Conservation (phyloP, 1,284 basidiomycete genomes). For the Cryptococcus sp. region DNA sequence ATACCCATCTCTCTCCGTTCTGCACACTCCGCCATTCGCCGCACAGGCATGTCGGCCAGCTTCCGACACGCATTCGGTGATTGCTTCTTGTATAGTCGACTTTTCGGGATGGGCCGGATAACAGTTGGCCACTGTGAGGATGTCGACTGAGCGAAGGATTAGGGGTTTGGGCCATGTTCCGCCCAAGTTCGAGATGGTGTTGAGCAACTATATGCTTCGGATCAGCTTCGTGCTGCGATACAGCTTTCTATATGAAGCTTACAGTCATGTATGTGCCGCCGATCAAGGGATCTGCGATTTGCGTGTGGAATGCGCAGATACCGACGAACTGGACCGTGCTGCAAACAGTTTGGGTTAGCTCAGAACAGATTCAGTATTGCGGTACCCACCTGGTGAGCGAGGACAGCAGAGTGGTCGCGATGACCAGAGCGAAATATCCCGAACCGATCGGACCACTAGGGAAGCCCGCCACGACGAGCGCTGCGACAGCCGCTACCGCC, state of each 20-base stretch:
- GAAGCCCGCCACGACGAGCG: constrained; percentile 81
- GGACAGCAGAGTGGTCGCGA: constrained; percentile 76
- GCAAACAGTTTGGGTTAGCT: constrained; percentile 1
- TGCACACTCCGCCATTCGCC: constrained; percentile 74
- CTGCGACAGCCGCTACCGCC: constrained; percentile 66
- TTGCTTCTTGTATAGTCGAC: constrained; percentile 49
- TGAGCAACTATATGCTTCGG: constrained; percentile 66
- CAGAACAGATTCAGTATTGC: neutral
- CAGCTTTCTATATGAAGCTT: constrained; percentile 42
- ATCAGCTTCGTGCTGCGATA: too few relatives aligned
- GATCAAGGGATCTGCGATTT: constrained; percentile 94
- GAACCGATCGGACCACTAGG: constrained; percentile 56
- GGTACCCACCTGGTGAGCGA: constrained; percentile 77
- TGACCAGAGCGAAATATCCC: constrained; percentile 79
- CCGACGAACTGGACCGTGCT: constrained; percentile 98
- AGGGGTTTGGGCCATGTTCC: constrained; percentile 91
- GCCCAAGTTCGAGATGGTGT: constrained; percentile 95
- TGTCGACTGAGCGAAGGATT: constrained; percentile 69
- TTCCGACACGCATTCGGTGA: constrained; percentile 84
- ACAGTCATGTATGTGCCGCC: constrained; percentile 99
- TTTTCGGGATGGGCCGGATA: constrained; percentile 58
- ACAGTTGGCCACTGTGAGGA: constrained; percentile 80
- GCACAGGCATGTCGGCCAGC: constrained; percentile 79
- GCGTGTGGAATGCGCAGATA: constrained; percentile 96
- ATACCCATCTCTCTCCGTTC: constrained; percentile 87